phyloP scores from a whole-genome alignment of 1,284 basidiomycete species.

The Trametes pubescens region DNA sequence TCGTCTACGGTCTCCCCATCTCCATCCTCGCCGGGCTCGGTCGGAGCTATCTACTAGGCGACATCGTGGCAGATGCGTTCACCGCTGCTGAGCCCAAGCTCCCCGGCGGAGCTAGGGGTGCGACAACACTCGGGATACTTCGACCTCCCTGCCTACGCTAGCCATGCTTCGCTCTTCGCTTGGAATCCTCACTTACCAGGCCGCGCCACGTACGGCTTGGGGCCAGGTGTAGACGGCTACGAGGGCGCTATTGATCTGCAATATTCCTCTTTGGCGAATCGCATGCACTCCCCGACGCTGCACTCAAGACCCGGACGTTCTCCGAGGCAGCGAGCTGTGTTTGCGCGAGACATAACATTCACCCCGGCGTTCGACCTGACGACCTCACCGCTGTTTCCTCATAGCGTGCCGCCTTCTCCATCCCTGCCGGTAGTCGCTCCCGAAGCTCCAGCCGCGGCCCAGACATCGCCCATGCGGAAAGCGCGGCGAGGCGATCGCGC shows the following conservation, averaged over 20 bases:
- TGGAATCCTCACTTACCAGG: conserved; percentile 9
- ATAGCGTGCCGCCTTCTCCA: conserved; percentile 28
- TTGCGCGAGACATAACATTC: conserved; percentile 24
- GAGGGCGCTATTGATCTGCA: conserved; percentile 14
- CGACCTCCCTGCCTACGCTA: conserved; percentile 23
- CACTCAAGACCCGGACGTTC: conserved; percentile 28
- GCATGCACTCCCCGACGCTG: conserved; percentile 7
- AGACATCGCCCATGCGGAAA: conserved; percentile 12
- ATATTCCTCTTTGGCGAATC: neutral
- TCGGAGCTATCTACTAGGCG: neutral
- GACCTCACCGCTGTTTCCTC: conserved; percentile 25
- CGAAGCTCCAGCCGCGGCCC: conserved; percentile 27
- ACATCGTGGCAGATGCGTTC: conserved; percentile 20
- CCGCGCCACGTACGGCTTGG: neutral
- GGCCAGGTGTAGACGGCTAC: neutral
- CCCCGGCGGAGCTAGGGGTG: conserved; percentile 26
- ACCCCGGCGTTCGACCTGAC: conserved; percentile 25
- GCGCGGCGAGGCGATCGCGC: conserved; percentile 8
- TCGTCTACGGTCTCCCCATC: neutral
- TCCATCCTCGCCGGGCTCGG: neutral
- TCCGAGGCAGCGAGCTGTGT: conserved; percentile 35
- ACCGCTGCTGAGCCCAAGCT: conserved; percentile 19
- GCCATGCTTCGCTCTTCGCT: conserved; percentile 16
- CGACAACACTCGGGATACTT: conserved; percentile 21
- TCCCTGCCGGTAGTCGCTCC: conserved; percentile 36